Evolutionary conservation across 495 filamentous ascomycete species (phyloP).

Genomic region (Lophiostoma macrostomum): DNA sequence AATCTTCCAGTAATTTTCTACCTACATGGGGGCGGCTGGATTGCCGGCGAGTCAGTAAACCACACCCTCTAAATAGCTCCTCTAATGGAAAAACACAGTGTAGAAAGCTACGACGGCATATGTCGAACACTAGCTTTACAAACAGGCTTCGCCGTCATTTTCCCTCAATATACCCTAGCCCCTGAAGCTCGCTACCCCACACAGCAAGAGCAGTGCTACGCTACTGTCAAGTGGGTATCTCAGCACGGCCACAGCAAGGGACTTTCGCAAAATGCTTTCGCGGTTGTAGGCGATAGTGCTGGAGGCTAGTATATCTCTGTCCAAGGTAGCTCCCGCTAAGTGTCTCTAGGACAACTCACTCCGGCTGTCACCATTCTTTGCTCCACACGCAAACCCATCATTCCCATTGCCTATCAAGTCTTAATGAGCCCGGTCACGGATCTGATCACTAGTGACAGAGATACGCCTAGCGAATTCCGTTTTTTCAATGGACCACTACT

Average conservation of each 20-base stretch:
- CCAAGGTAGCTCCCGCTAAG: too few species aligned
- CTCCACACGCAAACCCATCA: background rate
- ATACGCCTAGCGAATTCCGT: conserved; percentile 16
- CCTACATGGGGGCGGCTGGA: conserved; percentile 34
- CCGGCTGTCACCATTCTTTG: background rate
- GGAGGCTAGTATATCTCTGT: conserved; percentile 29
- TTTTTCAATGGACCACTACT: conserved; percentile 5
- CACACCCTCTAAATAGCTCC: background rate
- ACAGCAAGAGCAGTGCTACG: conserved; percentile 36
- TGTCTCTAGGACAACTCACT: conserved; percentile 1
- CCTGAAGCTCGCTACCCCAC: conserved; percentile 39
- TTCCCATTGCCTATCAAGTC: background rate
- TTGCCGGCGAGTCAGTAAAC: conserved; percentile 17
- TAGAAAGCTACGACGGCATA: conserved; percentile 17
- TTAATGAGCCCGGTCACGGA: conserved; percentile 28
- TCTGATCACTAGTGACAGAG: conserved; percentile 23
- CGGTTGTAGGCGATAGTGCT: conserved; percentile 36
- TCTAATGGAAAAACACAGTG: conserved; percentile 9
- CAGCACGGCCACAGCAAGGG: conserved; percentile 21
- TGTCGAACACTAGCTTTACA: conserved; percentile 26
- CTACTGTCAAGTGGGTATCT: conserved; percentile 33
- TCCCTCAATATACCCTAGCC: conserved; percentile 35
- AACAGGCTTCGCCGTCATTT: conserved; percentile 35
- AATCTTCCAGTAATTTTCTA: conserved; percentile 26
- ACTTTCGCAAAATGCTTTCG: conserved; percentile 21